phyloP scores from a whole-genome alignment of 2,329 filamentous ascomycete genomes.

The Fonsecaea erecta region DNA sequence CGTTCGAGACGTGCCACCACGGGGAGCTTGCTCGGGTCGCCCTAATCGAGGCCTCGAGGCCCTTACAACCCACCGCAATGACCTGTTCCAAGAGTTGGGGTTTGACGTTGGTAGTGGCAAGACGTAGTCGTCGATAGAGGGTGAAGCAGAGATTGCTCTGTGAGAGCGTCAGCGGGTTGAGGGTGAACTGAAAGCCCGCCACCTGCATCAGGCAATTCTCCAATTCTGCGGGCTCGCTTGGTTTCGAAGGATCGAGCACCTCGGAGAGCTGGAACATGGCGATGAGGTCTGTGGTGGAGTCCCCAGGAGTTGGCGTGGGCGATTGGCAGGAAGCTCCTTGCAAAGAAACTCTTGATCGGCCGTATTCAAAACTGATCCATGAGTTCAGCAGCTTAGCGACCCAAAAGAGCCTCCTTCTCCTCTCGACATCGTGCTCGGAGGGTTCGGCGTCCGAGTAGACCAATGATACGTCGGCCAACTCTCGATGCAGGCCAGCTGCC shows the following conservation, averaged over 20 bases:
- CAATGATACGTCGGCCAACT: neutral
- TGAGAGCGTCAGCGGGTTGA: neutral
- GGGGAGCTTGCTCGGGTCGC: conserved; percentile 6
- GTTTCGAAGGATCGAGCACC: neutral
- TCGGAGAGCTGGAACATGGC: conserved; percentile 6
- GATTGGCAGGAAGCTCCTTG: neutral
- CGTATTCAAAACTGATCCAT: neutral
- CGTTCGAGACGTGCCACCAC: conserved; percentile 36
- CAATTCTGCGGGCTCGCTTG: neutral
- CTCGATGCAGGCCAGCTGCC: neutral
- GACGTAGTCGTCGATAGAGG: neutral
- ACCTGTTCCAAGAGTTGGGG: neutral
- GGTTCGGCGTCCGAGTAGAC: neutral
- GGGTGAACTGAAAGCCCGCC: neutral
- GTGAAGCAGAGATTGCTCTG: neutral
- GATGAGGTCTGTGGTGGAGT: neutral
- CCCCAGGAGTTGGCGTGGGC: neutral
- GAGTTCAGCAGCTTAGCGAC: neutral
- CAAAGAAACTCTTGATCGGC: neutral
- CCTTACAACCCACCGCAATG: neutral
- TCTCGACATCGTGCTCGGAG: neutral
- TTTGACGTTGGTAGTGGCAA: neutral
- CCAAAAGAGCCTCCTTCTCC: neutral
- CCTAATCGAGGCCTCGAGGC: neutral
- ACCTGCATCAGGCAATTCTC: neutral